Conservation (phyloP, 1,139 yeast genomes). For the Yamadazyma kanchanaburiensis region DNA sequence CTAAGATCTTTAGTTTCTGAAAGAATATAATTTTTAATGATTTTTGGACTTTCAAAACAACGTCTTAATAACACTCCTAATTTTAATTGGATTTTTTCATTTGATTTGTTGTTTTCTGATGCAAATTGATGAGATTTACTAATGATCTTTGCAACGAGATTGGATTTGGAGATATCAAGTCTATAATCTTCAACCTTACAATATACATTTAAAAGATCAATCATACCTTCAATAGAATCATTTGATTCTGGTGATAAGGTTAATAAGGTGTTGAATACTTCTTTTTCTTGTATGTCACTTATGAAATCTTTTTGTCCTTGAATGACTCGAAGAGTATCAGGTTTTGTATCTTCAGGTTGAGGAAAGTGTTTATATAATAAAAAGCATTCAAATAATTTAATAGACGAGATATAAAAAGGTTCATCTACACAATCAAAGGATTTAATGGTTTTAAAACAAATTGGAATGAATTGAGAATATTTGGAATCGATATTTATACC, state of each 20-base stretch:
- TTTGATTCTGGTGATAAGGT: constrained; percentile 35
- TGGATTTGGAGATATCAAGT: constrained; percentile 39
- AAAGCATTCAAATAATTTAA: too few species aligned
- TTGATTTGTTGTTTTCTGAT: constrained; percentile 4
- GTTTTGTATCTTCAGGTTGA: too few species aligned
- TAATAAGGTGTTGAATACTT: constrained; percentile 45
- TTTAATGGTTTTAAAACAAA: too few species aligned
- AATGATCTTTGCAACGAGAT: constrained; percentile 22
- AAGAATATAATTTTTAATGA: constrained; percentile 48
- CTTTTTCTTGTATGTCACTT: constrained; percentile 12
- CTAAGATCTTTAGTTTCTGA: too few species aligned
- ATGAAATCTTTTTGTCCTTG: too few species aligned
- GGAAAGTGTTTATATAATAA: too few species aligned
- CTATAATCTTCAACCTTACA: constrained; percentile 42
- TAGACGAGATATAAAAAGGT: too few species aligned
- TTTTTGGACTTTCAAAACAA: constrained; percentile 61
- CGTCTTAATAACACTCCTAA: constrained; percentile 53
- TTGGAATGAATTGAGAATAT: too few species aligned
- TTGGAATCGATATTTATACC: too few species aligned
- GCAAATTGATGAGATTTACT: constrained; percentile 9
- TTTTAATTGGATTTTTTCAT: constrained; percentile 12
- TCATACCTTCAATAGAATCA: too few species aligned
- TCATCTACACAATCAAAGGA: too few species aligned
- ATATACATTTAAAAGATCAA: constrained; percentile 51
- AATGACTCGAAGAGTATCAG: too few species aligned